These are phyloP conservation scores for Colletotrichum sp. DNA, from an alignment of 2,329 filamentous ascomycete genomes.

Conservation along the genomic window DNA sequence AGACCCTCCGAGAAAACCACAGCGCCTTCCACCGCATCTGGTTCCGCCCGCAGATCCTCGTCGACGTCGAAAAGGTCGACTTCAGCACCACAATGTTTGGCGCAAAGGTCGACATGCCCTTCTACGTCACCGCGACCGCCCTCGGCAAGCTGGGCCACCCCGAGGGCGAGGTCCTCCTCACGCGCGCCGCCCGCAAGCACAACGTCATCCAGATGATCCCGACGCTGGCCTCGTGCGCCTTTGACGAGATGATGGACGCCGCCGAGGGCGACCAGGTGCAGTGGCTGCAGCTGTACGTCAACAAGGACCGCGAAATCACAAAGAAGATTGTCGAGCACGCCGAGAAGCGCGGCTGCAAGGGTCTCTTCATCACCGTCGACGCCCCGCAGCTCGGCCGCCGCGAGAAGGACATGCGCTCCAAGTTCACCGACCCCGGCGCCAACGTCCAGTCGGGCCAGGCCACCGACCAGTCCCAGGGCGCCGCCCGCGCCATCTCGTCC, in stretches of 20 bases:
- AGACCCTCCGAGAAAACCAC: slow-evolving; percentile 97
- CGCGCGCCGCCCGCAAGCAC: slow-evolving; percentile 82
- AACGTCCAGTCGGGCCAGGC: slow-evolving; percentile 78
- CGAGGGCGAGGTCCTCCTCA: slow-evolving; percentile 92
- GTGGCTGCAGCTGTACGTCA: slow-evolving; percentile 97
- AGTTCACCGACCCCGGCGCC: slow-evolving; percentile 84
- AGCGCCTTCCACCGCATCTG: slow-evolving; percentile 94
- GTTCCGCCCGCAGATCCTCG: slow-evolving; percentile 90
- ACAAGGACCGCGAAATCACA: slow-evolving; percentile 92
- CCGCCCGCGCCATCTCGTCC: slow-evolving; percentile 89
- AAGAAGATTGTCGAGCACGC: slow-evolving; percentile 90
- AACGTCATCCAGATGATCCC: slow-evolving; percentile 98
- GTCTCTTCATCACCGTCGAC: slow-evolving; percentile 97
- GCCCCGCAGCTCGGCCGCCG: slow-evolving; percentile 92
- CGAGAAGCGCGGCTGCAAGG: slow-evolving; percentile 89
- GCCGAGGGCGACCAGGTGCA: slow-evolving; percentile 81
- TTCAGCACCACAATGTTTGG: slow-evolving; percentile 93
- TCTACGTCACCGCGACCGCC: slow-evolving; percentile 96
- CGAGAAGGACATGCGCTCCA: slow-evolving; percentile 97
- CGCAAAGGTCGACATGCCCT: slow-evolving; percentile 81
- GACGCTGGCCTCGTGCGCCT: slow-evolving; percentile 93
- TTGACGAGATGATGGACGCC: slow-evolving; percentile 96
- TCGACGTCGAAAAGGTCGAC: slow-evolving; percentile 89
- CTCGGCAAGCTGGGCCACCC: slow-evolving; percentile 93
- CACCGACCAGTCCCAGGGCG: slow-evolving; percentile 89